Conservation (phyloP, 2,329 filamentous ascomycete species). For the Diaporthe eres region DNA sequence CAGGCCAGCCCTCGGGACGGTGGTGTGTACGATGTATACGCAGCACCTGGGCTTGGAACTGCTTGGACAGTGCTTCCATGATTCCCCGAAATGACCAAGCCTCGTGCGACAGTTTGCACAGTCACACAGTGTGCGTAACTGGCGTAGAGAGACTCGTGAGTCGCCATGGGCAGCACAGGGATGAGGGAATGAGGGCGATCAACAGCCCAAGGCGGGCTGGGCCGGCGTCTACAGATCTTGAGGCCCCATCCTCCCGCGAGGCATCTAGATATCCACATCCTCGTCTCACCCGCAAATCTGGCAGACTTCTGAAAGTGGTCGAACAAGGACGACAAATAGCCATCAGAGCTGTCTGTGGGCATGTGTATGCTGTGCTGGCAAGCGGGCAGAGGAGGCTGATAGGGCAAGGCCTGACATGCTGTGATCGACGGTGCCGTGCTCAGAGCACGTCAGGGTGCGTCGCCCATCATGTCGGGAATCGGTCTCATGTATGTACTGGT, state of each 20-base stretch:
- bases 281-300: constrained; percentile 10
- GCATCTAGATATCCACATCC: neutral
- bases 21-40: constrained; percentile 14
- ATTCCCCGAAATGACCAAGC: constrained; percentile 34
- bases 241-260: constrained; percentile 13
- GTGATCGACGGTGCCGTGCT: constrained; percentile 32
- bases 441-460: constrained; percentile 29
- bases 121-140: neutral
- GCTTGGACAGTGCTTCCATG: constrained; percentile 1
- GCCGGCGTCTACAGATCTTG: constrained; percentile 16
- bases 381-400: constrained; percentile 5
- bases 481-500: constrained; percentile 24
- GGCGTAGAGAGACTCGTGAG: neutral
- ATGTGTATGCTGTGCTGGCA: constrained; percentile 9
- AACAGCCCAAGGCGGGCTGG: constrained; percentile 25
- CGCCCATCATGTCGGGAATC: constrained; percentile 33
- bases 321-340: constrained; percentile 5
- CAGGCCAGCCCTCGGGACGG: neutral
- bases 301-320: neutral
- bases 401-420: constrained; percentile 23
- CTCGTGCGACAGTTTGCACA: constrained; percentile 3
- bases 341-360: neutral
- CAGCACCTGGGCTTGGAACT: neutral
- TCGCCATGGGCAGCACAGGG: neutral
- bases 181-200: neutral